phyloP scores from a whole-genome alignment of 108 stramenopile species.

The Skeletonema menzelii region DNA sequence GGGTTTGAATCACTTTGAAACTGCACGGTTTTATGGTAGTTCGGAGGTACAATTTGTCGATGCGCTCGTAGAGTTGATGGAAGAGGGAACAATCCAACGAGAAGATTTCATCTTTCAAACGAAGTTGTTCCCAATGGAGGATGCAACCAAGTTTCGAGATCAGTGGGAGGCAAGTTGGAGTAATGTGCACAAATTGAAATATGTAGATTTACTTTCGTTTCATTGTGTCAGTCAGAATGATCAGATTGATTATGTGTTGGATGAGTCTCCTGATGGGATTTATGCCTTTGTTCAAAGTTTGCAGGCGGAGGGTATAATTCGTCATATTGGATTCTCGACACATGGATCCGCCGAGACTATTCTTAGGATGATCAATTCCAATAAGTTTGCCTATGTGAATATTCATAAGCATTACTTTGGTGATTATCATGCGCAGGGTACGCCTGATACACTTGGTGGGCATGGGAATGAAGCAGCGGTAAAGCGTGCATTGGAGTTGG shows the following conservation, averaged over 20 bases:
- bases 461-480: slow-evolving; percentile 55
- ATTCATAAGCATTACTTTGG: slow-evolving; percentile 77
- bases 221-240: slow-evolving; percentile 48
- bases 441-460: slow-evolving; percentile 50
- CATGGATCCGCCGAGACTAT: slow-evolving; percentile 70
- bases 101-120: slow-evolving; percentile 78
- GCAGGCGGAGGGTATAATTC: slow-evolving; percentile 53
- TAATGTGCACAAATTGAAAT: slow-evolving; percentile 46
- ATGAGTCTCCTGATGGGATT: slow-evolving; percentile 45
- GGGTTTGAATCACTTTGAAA: slow-evolving; percentile 85
- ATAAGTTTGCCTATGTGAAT: slow-evolving; percentile 73
- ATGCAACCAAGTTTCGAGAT: slow-evolving; percentile 48
- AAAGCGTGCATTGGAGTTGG: slow-evolving; percentile 58
- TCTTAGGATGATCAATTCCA: slow-evolving; percentile 57
- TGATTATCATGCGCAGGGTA: slow-evolving; percentile 67
- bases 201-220: slow-evolving; percentile 74
- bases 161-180: slow-evolving; percentile 54
- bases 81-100: slow-evolving; percentile 46
- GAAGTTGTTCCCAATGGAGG: slow-evolving; percentile 49
- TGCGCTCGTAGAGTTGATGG: slow-evolving; percentile 49
- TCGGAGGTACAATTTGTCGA: slow-evolving; percentile 59
- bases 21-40: slow-evolving; percentile 68
- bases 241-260: slow-evolving; percentile 42
- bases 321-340: slow-evolving; percentile 77
- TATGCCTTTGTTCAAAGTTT: slow-evolving; percentile 39